Conservation (phyloP, 352 stramenopile genomes). For the Phytophthora sp. region DNA sequence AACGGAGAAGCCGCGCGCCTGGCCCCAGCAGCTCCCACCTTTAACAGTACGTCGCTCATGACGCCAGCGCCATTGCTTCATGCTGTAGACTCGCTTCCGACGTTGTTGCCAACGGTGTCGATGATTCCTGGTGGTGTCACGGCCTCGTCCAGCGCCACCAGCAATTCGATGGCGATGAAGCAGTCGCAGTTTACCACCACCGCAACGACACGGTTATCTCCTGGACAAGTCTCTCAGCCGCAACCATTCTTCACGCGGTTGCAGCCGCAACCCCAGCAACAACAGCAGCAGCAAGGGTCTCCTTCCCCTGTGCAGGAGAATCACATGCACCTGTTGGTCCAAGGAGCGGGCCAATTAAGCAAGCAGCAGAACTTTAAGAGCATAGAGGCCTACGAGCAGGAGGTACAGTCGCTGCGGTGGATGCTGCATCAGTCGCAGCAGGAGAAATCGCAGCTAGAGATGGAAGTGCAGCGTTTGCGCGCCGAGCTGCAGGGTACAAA, state of each 20-base stretch:
- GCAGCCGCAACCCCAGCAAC: conserved; percentile 28
- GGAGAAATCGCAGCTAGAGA: conserved; percentile 68
- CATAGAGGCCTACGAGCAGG: conserved; percentile 68
- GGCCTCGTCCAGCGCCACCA: conserved; percentile 3
- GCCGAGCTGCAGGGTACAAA: conserved; percentile 46
- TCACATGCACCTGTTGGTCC: conserved; percentile 72
- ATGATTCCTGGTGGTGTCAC: conserved; percentile 31
- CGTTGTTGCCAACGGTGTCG: conserved; percentile 55
- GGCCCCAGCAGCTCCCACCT: conserved; percentile 26
- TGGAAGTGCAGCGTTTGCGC: conserved; percentile 72
- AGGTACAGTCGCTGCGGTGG: conserved; percentile 68
- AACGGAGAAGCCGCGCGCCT: conserved; percentile 30
- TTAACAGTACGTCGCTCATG: conserved; percentile 37
- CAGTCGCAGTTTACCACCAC: conserved; percentile 30
- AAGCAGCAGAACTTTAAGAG: conserved; percentile 61
- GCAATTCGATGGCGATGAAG: conserved; percentile 26
- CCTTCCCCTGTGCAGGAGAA: conserved; percentile 36
- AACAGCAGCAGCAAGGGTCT: conserved; percentile 22
- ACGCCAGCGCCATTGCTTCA: conserved; percentile 44
- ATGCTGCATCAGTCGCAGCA: conserved; percentile 77
- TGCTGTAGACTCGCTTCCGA: conserved; percentile 56
- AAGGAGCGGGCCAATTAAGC: conserved; percentile 66
- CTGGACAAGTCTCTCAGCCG: conserved; percentile 24
- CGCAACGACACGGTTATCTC: conserved; percentile 28
- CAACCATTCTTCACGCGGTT: conserved; percentile 56